Percentiles rank a stretch among this genome's conserved stretches.
phyloP scores from a whole-genome alignment of 176 grass and related monocot genomes.

The Tuctoria greenei region DNA sequence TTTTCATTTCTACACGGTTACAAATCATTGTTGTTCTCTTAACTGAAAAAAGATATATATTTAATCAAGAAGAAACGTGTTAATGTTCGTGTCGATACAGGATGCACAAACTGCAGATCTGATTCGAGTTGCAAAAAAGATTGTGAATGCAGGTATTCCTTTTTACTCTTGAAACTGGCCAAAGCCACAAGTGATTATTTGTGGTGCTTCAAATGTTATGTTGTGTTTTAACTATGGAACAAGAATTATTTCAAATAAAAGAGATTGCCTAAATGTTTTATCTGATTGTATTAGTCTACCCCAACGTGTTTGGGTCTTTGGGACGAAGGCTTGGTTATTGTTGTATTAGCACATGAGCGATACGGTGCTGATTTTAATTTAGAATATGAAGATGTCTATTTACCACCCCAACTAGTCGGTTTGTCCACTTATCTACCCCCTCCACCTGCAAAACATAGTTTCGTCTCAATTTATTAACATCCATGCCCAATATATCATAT shows the following conservation, averaged over 20 bases:
- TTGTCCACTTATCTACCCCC: no score
- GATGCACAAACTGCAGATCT: slow-evolving; percentile 72
- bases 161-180: slow-evolving; percentile 13
- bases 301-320: no score
- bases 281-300: slow-evolving; percentile 10
- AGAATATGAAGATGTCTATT: neutral
- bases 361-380: neutral
- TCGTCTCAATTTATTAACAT: neutral
- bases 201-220: neutral
- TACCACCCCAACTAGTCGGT: neutral
- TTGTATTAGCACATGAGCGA: neutral
- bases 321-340: no score
- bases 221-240: slow-evolving; percentile 15
- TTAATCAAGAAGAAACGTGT: slow-evolving; percentile 88
- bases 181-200: neutral
- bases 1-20: slow-evolving; percentile 17
- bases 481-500: neutral
- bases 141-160: slow-evolving; percentile 91
- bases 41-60: slow-evolving; percentile 79
- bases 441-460: neutral
- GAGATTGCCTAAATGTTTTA: neutral
- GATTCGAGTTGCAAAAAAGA: slow-evolving; percentile 87
- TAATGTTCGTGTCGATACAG: slow-evolving; percentile 56
- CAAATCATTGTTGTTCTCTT: slow-evolving; percentile 39
- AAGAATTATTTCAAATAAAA: slow-evolving; percentile 32